Evolutionary conservation across 148 eudicot species (phyloP), one percentile per base, ranked within the genome.

Genomic region (Amaranthus palmeri): DNA sequence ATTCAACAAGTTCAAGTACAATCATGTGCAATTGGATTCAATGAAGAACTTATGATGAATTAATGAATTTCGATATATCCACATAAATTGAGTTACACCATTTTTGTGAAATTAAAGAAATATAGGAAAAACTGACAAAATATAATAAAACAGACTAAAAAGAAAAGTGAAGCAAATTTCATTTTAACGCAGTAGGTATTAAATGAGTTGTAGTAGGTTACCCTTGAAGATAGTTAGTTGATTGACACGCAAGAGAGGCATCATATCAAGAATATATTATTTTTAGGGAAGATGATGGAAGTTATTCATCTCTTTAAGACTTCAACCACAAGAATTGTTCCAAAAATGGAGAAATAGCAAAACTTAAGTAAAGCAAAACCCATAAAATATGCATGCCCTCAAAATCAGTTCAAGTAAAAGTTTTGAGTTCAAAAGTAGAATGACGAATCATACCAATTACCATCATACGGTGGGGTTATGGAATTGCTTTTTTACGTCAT

Each of bases 171-270:
- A 2, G 36, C 2, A 25, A 25, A 25, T 25, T 25, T 25, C 36
- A 25, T 25, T 25, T 25, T 25, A 2, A 25, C 36, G 0, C 52
- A 65, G 0, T 46, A 51, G 40, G 17, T 7, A 46, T 42, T 69
- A 41, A 42, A 72, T 51, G 61, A 71, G 14, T 42, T 72, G 57
- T 63, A 47, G 61, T 58, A 25, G 59, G 70, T 51, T 40, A 68
- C 50, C 61, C 67, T 54, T 40, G n/a, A 69, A 7, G 18, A 25
- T 25, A 25, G 36, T 25, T 65, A 51, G 25, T 57, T 65, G 62
- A 72, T 61, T 73, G 81, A 73, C 74, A 78, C 60, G 69, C 44
- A 68, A 62, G 41, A 36, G 52, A 46, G 61, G 47, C 64, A 74
- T 74, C 74, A 74, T 72, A 58, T 73, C 65, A 56, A 48, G 54